Percentiles rank a stretch among this genome's conserved stretches.
Conservation (phyloP, 1,284 basidiomycete species). For the Schizophyllum amplum region DNA sequence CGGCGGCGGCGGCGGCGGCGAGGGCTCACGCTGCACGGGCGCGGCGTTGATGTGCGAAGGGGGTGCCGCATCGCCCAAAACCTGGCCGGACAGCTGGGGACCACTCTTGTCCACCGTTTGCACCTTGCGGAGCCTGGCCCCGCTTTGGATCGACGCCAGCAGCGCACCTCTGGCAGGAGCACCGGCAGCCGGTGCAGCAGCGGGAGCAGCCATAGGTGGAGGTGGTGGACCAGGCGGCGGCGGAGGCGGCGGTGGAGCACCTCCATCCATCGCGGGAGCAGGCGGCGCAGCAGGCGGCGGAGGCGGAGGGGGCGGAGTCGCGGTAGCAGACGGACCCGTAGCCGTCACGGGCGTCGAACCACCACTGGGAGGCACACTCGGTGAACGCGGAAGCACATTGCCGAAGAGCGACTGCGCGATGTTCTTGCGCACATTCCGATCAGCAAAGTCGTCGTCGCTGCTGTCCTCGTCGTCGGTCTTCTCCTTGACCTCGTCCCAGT, state of each 20-base stretch:
- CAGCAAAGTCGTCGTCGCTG: constrained; percentile 73
- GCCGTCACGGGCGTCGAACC: constrained; percentile 4
- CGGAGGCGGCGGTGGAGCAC: constrained; percentile 26
- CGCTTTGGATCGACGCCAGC: constrained; percentile 78
- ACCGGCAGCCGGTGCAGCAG: constrained; percentile 30
- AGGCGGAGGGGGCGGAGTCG: constrained; percentile 24
- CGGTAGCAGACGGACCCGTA: constrained; percentile 22
- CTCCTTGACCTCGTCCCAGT: constrained; percentile 83
- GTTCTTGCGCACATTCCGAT: constrained; percentile 57
- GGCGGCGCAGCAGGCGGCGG: constrained; percentile 21
- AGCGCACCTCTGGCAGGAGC: constrained; percentile 55
- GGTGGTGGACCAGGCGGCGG: constrained; percentile 26
- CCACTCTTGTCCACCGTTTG: constrained; percentile 81
- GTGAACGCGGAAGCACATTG: constrained; percentile 45
- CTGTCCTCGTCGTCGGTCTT: constrained; percentile 63
- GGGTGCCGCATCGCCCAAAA: constrained; percentile 73
- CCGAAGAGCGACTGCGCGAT: constrained; percentile 79
- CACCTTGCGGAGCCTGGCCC: constrained; percentile 68
- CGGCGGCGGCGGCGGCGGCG: constrained; percentile 32
- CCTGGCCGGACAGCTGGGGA: constrained; percentile 61
- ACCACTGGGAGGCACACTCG: constrained; percentile 32
- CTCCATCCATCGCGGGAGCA: background rate
- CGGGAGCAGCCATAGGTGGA: constrained; percentile 24
- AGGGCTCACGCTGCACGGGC: too few relatives aligned
- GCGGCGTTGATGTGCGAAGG: constrained; percentile 58